Evolutionary conservation across 345 rosid species (phyloP).

Genomic region (Ceriops zippeliana): DNA sequence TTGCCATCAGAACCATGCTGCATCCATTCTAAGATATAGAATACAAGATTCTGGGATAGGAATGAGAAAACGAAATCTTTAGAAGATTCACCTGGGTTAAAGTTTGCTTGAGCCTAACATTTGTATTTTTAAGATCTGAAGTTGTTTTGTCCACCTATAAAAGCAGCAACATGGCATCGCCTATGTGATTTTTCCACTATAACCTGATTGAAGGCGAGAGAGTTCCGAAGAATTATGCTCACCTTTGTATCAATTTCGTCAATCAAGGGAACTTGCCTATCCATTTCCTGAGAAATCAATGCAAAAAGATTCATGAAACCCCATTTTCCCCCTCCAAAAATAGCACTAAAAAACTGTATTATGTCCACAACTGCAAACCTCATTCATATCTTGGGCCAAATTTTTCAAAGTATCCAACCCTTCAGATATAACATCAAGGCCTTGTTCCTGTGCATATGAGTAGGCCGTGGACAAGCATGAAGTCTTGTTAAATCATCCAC

Average conservation of each 20-base stretch:
- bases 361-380: conserved; percentile 42
- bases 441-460: conserved; percentile 19
- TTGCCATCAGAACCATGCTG: neutral
- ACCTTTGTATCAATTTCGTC: conserved; percentile 90
- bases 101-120: conserved; percentile 73
- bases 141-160: conserved; percentile 69
- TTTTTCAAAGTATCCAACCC: conserved; percentile 44
- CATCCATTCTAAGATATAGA: neutral
- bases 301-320: conserved; percentile 1
- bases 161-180: conserved; percentile 7
- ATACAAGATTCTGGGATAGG: neutral
- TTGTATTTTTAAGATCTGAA: conserved; percentile 62
- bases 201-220: neutral
- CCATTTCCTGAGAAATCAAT: conserved; percentile 60
- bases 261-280: conserved; percentile 69
- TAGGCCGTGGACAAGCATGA: neutral
- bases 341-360: conserved; percentile 3
- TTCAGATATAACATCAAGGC: conserved; percentile 53
- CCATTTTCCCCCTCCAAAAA: neutral
- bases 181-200: neutral
- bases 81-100: conserved; percentile 46
- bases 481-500: too few species aligned
- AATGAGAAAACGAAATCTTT: neutral
- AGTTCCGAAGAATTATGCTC: conserved; percentile 5
- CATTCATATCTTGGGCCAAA: conserved; percentile 64